Conservation (phyloP, 106 monocot genomes). For the Narthecium ossifragum region DNA sequence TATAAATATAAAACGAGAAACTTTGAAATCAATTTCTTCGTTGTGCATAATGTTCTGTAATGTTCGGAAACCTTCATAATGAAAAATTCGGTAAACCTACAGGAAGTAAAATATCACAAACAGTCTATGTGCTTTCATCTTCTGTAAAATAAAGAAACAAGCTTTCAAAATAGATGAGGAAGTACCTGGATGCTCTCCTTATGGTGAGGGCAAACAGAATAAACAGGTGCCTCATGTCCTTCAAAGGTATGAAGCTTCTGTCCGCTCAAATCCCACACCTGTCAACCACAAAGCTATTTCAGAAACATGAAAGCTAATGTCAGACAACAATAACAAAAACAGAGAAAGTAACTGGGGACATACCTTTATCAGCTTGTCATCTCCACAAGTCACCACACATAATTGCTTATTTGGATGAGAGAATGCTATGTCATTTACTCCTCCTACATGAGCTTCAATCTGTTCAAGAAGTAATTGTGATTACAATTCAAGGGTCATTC, state of each 20-base stretch:
- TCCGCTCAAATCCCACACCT: constrained; percentile 60
- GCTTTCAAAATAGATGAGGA: background rate
- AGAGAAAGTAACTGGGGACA: background rate
- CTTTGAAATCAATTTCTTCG: too few relatives aligned
- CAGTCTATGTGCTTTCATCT: too few relatives aligned
- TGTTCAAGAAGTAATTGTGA: constrained; percentile 4
- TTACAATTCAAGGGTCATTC: background rate
- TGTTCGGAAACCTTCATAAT: too few relatives aligned
- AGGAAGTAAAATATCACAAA: too few relatives aligned
- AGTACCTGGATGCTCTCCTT: constrained; percentile 56
- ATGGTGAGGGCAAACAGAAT: constrained; percentile 56
- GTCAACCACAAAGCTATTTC: background rate
- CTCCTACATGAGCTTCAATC: constrained; percentile 72
- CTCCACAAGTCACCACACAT: constrained; percentile 69
- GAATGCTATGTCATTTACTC: constrained; percentile 81
- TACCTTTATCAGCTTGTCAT: constrained; percentile 79
- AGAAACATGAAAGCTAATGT: too few relatives aligned
- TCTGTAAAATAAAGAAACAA: too few relatives aligned
- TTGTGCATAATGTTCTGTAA: too few relatives aligned
- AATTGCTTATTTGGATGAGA: constrained; percentile 47
- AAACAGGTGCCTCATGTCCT: constrained; percentile 62
- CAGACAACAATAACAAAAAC: background rate
- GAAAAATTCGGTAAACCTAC: too few relatives aligned
- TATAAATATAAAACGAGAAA: too few relatives aligned
- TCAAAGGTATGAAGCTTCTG: constrained; percentile 38